Percentiles rank a stretch among this genome's conserved stretches.
Evolutionary conservation across 179 eudicot genomes (phyloP).

Genomic region (Monotropa hypopitys): DNA sequence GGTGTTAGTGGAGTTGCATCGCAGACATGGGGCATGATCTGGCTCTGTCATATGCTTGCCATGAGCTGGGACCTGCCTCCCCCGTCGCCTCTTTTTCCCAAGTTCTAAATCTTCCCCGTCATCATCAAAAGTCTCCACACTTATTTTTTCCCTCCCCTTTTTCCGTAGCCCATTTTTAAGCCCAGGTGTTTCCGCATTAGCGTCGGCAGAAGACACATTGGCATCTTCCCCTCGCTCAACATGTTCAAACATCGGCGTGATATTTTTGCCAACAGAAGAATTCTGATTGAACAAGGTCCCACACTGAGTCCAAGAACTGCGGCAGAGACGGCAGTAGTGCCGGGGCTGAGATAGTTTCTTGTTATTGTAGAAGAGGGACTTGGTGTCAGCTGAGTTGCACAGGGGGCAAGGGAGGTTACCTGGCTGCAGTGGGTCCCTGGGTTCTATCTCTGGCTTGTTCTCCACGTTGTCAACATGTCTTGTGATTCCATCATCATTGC

Average conservation of each 20-base stretch:
- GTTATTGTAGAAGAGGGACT: not conserved
- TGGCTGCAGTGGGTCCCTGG: not conserved
- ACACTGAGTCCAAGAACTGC: not conserved
- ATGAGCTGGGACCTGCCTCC: not conserved
- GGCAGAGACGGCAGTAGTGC: not conserved
- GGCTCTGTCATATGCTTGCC: not conserved
- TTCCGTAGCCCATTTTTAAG: slow-evolving; percentile 10
- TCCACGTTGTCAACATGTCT: slow-evolving; percentile 1
- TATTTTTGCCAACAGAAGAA: not conserved
- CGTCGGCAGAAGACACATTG: not conserved
- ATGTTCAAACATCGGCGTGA: not conserved
- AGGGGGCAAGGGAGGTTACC: not conserved
- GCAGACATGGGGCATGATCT: not conserved
- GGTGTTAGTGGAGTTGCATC: not conserved
- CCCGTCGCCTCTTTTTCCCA: not conserved
- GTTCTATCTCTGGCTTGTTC: slow-evolving; percentile 9
- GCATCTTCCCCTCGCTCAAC: not conserved
- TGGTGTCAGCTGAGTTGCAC: not conserved
- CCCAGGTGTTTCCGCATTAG: not conserved
- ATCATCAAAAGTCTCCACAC: slow-evolving; percentile 11
- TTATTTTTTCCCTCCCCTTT: slow-evolving; percentile 10
- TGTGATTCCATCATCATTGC: not conserved
- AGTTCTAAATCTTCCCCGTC: not conserved
- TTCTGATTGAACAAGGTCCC: not conserved
- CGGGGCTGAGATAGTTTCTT: not conserved